Evolutionary conservation across 108 stramenopile species (phyloP).

Genomic region (Cylindrotheca fusiformis): DNA sequence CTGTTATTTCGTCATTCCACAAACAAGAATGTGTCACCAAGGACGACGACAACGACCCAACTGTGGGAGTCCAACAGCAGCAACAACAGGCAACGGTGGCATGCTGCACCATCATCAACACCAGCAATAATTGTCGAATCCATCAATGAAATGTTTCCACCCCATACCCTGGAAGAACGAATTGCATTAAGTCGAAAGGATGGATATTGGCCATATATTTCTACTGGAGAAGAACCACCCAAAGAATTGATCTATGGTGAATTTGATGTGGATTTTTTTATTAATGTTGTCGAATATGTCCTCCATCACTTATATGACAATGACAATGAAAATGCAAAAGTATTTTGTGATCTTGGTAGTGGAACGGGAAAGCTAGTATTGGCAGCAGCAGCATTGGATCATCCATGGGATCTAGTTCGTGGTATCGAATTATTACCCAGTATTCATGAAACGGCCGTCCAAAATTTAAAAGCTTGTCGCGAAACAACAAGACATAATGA

Average conservation of each 20-base stretch:
- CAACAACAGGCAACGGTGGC: too few species aligned
- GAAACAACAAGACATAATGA: not conserved
- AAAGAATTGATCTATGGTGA: slow-evolving; percentile 75
- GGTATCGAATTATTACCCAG: slow-evolving; percentile 67
- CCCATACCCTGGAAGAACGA: slow-evolving; percentile 40
- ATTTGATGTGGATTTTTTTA: slow-evolving; percentile 77
- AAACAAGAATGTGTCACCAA: too few species aligned
- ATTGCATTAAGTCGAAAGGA: slow-evolving; percentile 76
- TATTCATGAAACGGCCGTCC: slow-evolving; percentile 52
- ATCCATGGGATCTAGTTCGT: slow-evolving; percentile 55
- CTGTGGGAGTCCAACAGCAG: too few species aligned
- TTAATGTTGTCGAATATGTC: slow-evolving; percentile 51
- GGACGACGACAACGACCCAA: too few species aligned
- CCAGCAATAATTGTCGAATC: slow-evolving; percentile 29
- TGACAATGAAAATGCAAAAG: slow-evolving; percentile 3
- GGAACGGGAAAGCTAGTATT: slow-evolving; percentile 79
- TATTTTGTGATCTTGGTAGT: slow-evolving; percentile 77
- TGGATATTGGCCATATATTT: slow-evolving; percentile 80
- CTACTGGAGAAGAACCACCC: slow-evolving; percentile 63
- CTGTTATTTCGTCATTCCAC: too few species aligned
- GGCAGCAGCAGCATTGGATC: slow-evolving; percentile 68
- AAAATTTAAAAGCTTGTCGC: slow-evolving; percentile 22
- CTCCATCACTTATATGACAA: slow-evolving; percentile 17
- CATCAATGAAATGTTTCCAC: slow-evolving; percentile 61
- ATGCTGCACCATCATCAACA: not conserved